phyloP scores from a whole-genome alignment of 139 green algal genomes.

The Klebsormidium nitens region DNA sequence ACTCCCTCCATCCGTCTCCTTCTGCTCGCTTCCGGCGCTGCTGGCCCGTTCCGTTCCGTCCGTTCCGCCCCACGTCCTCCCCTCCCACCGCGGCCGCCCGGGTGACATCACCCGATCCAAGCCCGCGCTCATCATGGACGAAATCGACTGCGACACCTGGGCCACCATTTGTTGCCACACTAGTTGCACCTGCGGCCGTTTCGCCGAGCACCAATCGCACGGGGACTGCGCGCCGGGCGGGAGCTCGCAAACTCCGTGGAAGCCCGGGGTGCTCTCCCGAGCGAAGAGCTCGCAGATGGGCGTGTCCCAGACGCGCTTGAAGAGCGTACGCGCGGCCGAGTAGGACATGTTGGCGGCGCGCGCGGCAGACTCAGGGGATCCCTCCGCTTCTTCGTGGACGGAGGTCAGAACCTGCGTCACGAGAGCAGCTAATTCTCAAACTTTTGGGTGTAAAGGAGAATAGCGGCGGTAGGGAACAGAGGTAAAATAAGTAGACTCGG shows the following conservation, averaged over 20 bases:
- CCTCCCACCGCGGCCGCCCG: too few relatives aligned
- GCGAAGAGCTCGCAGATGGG: conserved; percentile 21
- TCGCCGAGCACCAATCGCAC: conserved; percentile 14
- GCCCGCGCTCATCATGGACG: conserved; percentile 33
- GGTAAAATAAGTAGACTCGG: too few relatives aligned
- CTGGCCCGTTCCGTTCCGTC: too few relatives aligned
- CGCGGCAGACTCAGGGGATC: not conserved
- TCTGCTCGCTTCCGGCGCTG: too few relatives aligned
- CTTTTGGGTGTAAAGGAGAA: too few relatives aligned
- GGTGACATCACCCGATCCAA: too few relatives aligned
- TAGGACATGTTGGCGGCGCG: conserved; percentile 22
- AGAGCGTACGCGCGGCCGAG: conserved; percentile 7
- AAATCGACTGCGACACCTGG: conserved; percentile 23
- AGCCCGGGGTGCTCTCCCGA: conserved; percentile 6
- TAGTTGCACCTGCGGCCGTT: conserved; percentile 15
- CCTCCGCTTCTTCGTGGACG: too few relatives aligned
- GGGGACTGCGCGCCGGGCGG: not conserved
- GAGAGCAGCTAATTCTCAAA: too few relatives aligned
- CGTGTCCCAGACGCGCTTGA: conserved; percentile 16
- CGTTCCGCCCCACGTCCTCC: too few relatives aligned
- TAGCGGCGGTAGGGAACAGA: too few relatives aligned
- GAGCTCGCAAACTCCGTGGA: conserved; percentile 17
- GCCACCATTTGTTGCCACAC: conserved; percentile 25
- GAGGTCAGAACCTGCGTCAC: too few relatives aligned
- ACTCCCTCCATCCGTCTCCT: too few relatives aligned